Base-by-base conservation (phyloP, 306 rosid genomes). In the Vigna hirtella region DNA sequence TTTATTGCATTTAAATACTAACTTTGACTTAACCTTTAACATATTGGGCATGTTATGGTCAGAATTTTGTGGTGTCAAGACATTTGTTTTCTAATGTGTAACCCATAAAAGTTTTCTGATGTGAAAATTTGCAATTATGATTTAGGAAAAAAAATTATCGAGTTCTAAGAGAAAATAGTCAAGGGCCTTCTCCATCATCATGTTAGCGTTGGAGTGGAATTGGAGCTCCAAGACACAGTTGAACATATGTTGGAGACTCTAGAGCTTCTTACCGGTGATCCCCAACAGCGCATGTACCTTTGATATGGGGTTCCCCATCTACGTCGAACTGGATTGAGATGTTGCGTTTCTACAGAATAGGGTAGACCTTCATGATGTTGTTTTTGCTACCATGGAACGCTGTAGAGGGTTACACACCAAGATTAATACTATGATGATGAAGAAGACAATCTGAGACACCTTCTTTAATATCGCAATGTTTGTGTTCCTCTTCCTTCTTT, bases 161-260 rank as follows among this genome's bases (percentile, higher is more conserved):
- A 26, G 3, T 26, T 26, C 84, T 66, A 96, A 96, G 36, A 96
- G 96, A 82, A 96, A 96, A 82, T 83, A 96, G 20, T 96, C 96
- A 2, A 89, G 81, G 1, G 66, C 90, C 66, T 96, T 98, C 77
- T 91, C 91, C 7, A 96, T 69, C 13, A 84, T 20, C 1, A 20
- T 1, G 22, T 20, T 1, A 20, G 22, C 22, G 22, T 20, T 20
- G 22, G 22, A 20, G 22, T 20, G 22, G 1, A 20, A 20, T 20
- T 20, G 0, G 22, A 20, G 22, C 79, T 96, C 99, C 48, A 96
- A 87, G 42, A 96, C 91, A 65, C 99, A 90, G 72, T 88, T 90
- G 83, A 96, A 96, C 32, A 96, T 89, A 28, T 96, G 99, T 4
- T 97, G 98, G 2, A 96, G 87, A 6, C 98, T 86, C 51, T 97